Evolutionary conservation across 345 rosid genomes (phyloP).

Genomic region (Clarkia xantiana): DNA sequence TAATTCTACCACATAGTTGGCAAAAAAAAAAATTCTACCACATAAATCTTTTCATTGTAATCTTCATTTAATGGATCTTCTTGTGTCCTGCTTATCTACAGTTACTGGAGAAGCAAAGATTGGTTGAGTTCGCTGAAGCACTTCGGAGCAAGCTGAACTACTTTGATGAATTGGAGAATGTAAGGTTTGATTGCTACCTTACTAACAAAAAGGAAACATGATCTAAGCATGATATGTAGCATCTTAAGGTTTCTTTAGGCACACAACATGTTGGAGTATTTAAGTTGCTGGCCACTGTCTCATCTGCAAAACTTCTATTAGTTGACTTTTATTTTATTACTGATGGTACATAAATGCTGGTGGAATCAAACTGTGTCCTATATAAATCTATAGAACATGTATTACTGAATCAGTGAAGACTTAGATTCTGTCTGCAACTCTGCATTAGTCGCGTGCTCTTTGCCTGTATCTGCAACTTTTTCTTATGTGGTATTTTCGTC

Average conservation of each 20-base stretch:
- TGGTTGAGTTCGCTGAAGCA: constrained; percentile 87
- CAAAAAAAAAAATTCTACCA: too few species aligned
- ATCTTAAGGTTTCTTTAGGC: not conserved
- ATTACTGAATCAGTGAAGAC: too few species aligned
- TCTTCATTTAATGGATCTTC: constrained; percentile 7
- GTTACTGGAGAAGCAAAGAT: constrained; percentile 80
- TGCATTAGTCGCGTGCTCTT: too few species aligned
- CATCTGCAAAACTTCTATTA: not conserved
- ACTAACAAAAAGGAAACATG: constrained; percentile 9
- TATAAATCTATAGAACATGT: too few species aligned
- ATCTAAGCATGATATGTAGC: too few species aligned
- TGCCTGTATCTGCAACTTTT: not conserved
- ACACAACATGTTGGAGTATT: not conserved
- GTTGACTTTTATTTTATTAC: too few species aligned
- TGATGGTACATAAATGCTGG: too few species aligned
- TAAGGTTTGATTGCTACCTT: constrained; percentile 58
- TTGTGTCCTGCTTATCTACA: constrained; percentile 12
- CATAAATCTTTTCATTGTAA: not conserved
- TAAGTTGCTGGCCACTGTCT: not conserved
- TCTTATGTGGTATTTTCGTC: not conserved
- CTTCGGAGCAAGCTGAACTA: constrained; percentile 82
- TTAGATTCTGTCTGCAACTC: too few species aligned
- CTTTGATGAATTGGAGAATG: constrained; percentile 99
- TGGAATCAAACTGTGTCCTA: too few species aligned
- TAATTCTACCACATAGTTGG: too few species aligned